A percentile compares a stretch with the other conserved stretches of the same genome.
Conservation (phyloP, 129 eudicot genomes). For the Centrapalus pauciflorus region DNA sequence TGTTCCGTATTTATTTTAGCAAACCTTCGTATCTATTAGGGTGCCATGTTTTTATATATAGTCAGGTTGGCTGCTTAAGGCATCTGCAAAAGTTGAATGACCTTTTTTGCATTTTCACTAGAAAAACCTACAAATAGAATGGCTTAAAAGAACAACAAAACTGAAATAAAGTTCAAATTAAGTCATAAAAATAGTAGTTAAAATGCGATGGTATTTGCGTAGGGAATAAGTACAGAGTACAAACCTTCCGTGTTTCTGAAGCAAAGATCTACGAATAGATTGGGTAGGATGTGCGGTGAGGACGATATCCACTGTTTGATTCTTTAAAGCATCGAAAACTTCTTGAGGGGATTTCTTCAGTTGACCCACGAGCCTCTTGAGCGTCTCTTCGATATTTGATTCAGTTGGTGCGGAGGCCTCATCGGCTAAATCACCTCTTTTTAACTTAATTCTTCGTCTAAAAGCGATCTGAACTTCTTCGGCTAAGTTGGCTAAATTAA, state of each 20-base stretch:
- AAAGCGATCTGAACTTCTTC: slow-evolving; percentile 77
- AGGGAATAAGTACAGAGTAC: background rate
- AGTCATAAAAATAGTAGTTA: background rate
- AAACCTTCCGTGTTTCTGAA: slow-evolving; percentile 80
- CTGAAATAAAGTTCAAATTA: background rate
- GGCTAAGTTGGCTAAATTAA: slow-evolving; percentile 69
- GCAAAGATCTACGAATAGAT: slow-evolving; percentile 77
- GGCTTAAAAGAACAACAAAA: background rate
- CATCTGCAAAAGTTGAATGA: background rate
- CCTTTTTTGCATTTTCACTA: background rate
- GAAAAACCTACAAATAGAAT: background rate
- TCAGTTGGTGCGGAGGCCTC: slow-evolving; percentile 74
- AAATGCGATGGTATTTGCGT: background rate
- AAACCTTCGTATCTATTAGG: too few relatives aligned
- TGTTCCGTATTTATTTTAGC: too few relatives aligned
- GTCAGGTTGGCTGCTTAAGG: too few relatives aligned
- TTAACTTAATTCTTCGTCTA: slow-evolving; percentile 61
- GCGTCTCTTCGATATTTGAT: slow-evolving; percentile 71
- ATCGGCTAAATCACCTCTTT: slow-evolving; percentile 66
- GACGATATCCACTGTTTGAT: slow-evolving; percentile 80
- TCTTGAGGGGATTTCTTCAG: slow-evolving; percentile 63
- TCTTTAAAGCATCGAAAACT: slow-evolving; percentile 72
- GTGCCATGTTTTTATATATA: too few relatives aligned
- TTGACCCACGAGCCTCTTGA: slow-evolving; percentile 62
- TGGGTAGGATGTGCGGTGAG: slow-evolving; percentile 89